Evolutionary conservation across 202 grass and related monocot species (phyloP).

Genomic region (Musa balbisiana): DNA sequence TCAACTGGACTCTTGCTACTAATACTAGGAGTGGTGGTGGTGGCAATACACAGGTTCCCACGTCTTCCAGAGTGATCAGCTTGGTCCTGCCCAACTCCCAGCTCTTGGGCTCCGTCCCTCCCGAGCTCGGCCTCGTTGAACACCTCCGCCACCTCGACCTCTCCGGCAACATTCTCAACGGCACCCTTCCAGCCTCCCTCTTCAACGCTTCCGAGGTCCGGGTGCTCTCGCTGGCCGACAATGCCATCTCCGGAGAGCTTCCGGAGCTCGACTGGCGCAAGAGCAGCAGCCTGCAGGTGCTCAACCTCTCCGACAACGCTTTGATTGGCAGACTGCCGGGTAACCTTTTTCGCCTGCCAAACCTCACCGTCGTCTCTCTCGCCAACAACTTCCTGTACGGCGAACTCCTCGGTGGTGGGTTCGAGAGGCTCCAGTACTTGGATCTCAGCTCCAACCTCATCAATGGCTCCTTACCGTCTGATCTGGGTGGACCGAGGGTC

Average conservation of each 20-base stretch:
- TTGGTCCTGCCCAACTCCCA: slow-evolving; percentile 57
- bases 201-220: slow-evolving; percentile 78
- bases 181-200: slow-evolving; percentile 37
- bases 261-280: slow-evolving; percentile 20
- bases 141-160: slow-evolving; percentile 89
- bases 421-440: slow-evolving; percentile 45
- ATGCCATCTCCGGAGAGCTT: slow-evolving; percentile 47
- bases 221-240: slow-evolving; percentile 59
- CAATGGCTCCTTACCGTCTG: slow-evolving; percentile 45
- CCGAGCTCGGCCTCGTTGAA: slow-evolving; percentile 54
- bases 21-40: background rate
- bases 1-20: slow-evolving; percentile 17
- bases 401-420: slow-evolving; percentile 35
- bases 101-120: slow-evolving; percentile 36
- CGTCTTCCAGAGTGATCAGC: slow-evolving; percentile 80
- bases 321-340: slow-evolving; percentile 40
- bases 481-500: slow-evolving; percentile 40
- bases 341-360: slow-evolving; percentile 28
- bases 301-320: slow-evolving; percentile 80
- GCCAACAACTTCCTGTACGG: slow-evolving; percentile 50
- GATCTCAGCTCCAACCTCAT: slow-evolving; percentile 64
- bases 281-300: slow-evolving; percentile 35
- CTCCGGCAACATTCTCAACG: slow-evolving; percentile 58
- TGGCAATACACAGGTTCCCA: slow-evolving; percentile 32
- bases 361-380: slow-evolving; percentile 43